phyloP scores from a whole-genome alignment of 2,329 filamentous ascomycete species.

The Bimuria novae-zelandiae region DNA sequence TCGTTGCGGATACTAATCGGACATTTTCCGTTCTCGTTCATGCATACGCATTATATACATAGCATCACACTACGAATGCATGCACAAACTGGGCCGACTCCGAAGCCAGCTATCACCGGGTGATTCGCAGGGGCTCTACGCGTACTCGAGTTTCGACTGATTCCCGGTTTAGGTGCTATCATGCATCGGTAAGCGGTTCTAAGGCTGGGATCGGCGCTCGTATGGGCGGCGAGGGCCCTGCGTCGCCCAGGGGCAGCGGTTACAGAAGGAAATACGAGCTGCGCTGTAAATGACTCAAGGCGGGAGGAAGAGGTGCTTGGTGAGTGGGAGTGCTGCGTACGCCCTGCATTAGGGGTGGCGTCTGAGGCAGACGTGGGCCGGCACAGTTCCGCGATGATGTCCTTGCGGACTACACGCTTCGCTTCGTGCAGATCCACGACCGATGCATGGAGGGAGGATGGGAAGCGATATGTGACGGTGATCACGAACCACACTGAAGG shows the following conservation, averaged over 20 bases:
- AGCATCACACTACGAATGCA: background rate
- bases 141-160: background rate
- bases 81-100: background rate
- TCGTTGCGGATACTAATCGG: background rate
- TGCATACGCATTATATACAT: background rate
- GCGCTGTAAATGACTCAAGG: background rate
- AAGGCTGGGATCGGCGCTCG: background rate
- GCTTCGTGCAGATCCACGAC: background rate
- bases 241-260: background rate
- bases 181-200: background rate
- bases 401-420: background rate
- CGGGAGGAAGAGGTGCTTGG: background rate
- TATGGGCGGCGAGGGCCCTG: background rate
- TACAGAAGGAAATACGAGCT: background rate
- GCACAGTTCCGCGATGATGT: background rate
- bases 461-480: background rate
- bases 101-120: background rate
- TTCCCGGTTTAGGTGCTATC: background rate
- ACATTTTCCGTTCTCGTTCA: background rate
- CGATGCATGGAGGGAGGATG: background rate
- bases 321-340: background rate
- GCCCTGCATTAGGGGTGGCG: background rate
- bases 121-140: background rate
- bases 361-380: background rate
- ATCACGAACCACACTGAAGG: background rate